Conservation (phyloP, 2,329 filamentous ascomycete genomes). For the Neoarthrinium moseri region DNA sequence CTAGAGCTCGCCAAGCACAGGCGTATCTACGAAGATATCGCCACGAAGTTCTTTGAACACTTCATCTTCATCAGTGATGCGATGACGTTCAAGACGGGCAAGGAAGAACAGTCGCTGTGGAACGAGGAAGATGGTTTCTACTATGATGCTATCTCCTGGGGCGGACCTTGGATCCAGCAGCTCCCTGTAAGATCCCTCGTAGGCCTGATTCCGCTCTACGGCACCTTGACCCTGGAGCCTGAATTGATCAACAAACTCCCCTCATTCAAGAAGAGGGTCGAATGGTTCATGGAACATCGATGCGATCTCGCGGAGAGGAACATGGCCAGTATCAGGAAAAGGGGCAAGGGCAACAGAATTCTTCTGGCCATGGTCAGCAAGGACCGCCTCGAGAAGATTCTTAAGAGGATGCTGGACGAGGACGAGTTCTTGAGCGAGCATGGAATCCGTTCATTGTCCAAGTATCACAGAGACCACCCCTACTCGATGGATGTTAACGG, state of each 20-base stretch:
- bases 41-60: conserved; percentile 98
- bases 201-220: conserved; percentile 89
- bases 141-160: conserved; percentile 97
- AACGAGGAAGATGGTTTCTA: conserved; percentile 97
- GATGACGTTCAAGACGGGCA: conserved; percentile 79
- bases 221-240: conserved; percentile 87
- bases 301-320: conserved; percentile 88
- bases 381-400: conserved; percentile 84
- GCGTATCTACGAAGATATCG: conserved; percentile 93
- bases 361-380: conserved; percentile 89
- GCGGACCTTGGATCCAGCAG: conserved; percentile 89
- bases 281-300: conserved; percentile 92
- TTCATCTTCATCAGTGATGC: conserved; percentile 98
- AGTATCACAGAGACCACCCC: conserved; percentile 84
- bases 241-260: conserved; percentile 91
- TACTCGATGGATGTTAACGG: conserved; percentile 96
- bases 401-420: conserved; percentile 90
- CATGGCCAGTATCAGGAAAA: conserved; percentile 87
- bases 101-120: conserved; percentile 82
- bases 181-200: conserved; percentile 90
- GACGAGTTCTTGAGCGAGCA: conserved; percentile 89
- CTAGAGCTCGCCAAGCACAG: conserved; percentile 94
- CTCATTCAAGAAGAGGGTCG: conserved; percentile 85
- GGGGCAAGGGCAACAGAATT: conserved; percentile 86
- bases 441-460: conserved; percentile 89